Evolutionary conservation across 2,329 filamentous ascomycete genomes (phyloP).

Genomic region (Blumeria hordei): DNA sequence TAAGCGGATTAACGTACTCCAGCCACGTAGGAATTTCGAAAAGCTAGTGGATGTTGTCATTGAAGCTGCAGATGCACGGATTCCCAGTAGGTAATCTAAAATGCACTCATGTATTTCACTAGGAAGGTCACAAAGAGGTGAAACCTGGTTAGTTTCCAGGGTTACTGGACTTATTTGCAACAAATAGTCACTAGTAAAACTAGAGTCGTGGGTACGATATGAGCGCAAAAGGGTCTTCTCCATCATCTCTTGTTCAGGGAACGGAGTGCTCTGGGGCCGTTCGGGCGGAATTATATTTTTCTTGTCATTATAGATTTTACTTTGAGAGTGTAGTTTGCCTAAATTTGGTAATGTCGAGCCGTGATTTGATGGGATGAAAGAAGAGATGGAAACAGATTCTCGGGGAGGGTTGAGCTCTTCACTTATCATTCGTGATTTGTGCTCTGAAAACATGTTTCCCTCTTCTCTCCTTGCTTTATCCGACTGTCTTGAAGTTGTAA

Average conservation of each 20-base stretch:
- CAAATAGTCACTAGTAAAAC: constrained; percentile 1
- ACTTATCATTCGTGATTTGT: no score
- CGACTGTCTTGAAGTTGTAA: no score
- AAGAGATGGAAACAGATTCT: no score
- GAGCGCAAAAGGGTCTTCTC: constrained; percentile 10
- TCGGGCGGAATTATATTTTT: constrained; percentile 11
- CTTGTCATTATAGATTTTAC: constrained; percentile 4
- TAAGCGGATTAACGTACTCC: constrained; percentile 23
- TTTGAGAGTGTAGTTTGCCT: no score
- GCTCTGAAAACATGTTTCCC: no score
- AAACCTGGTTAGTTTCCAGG: constrained; percentile 3
- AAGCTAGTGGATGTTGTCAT: constrained; percentile 29
- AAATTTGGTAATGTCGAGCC: no score
- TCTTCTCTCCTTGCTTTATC: no score
- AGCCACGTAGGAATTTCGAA: constrained; percentile 27
- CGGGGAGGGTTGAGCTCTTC: no score
- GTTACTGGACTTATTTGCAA: neutral
- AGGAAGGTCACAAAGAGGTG: constrained; percentile 24
- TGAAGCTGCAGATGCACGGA: constrained; percentile 36
- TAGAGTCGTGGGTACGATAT: constrained; percentile 5
- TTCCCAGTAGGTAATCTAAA: constrained; percentile 46
- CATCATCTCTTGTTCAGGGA: constrained; percentile 12
- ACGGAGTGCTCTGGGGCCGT: constrained; percentile 15
- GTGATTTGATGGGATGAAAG: no score
- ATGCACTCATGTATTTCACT: constrained; percentile 50